Conservation (phyloP, 306 rosid genomes). For the Medicago ruthenica region DNA sequence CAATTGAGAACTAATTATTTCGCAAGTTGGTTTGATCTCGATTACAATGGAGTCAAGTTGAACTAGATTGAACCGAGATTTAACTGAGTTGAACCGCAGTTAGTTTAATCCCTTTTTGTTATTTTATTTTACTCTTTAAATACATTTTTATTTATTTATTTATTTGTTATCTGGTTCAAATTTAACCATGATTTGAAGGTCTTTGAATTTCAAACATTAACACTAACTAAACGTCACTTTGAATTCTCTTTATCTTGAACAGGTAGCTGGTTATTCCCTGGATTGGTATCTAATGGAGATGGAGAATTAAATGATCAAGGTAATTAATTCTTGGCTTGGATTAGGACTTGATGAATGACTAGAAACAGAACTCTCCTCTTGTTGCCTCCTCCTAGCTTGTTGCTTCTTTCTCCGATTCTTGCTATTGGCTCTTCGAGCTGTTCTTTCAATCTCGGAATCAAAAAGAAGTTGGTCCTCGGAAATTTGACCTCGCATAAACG, state of each 20-base stretch:
- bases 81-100: too few relatives aligned
- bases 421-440: too few relatives aligned
- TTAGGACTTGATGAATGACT: too few relatives aligned
- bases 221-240: not conserved
- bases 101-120: not conserved
- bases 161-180: too few relatives aligned
- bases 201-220: not conserved
- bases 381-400: too few relatives aligned
- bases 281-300: not conserved
- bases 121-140: not conserved
- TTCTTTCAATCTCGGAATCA: too few relatives aligned
- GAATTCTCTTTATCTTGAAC: conserved; percentile 30
- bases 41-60: not conserved
- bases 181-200: not conserved
- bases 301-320: conserved; percentile 45
- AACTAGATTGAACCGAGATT: not conserved
- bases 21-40: not conserved
- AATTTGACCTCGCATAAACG: too few relatives aligned
- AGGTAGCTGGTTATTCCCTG: conserved; percentile 61
- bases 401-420: too few relatives aligned
- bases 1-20: not conserved
- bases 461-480: too few relatives aligned
- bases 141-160: too few relatives aligned
- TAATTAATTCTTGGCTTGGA: conserved; percentile 33
- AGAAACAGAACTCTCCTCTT: too few relatives aligned